Evolutionary conservation across 305 asterid species (phyloP).

Genomic region (Solanum chacoense): DNA sequence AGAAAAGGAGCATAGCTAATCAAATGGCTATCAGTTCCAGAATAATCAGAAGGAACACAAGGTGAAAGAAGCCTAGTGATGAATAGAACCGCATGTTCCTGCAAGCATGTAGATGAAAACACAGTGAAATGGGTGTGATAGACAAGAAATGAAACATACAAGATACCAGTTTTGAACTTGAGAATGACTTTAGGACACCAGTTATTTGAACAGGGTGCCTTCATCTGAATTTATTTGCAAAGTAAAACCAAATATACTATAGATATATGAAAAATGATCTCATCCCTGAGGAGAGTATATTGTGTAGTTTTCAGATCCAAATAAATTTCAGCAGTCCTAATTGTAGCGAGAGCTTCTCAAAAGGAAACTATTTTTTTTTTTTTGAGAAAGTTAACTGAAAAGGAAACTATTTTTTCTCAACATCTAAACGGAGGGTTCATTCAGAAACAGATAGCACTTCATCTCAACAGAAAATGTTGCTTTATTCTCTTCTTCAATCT

Average conservation of each 20-base stretch:
- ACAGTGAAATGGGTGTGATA: neutral
- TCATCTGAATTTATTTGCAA: neutral
- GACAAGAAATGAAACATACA: neutral
- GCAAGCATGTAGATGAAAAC: neutral
- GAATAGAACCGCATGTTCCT: conserved; percentile 15
- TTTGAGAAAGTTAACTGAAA: no score
- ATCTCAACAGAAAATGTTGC: neutral
- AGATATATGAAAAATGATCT: neutral
- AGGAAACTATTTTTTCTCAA: neutral
- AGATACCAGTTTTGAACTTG: neutral
- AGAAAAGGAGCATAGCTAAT: conserved; percentile 10
- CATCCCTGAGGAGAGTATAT: neutral
- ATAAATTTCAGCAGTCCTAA: neutral
- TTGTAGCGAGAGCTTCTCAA: neutral
- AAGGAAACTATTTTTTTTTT: neutral
- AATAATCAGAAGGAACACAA: conserved; percentile 8
- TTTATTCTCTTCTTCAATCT: neutral
- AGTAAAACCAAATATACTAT: neutral
- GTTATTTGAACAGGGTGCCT: neutral
- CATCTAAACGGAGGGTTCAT: neutral
- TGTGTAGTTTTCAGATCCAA: neutral
- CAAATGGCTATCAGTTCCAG: conserved; percentile 16
- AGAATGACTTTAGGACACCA: neutral
- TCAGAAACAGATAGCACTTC: neutral
- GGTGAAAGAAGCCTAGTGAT: conserved; percentile 17